Evolutionary conservation across 768 basidiomycete species (phyloP).

Genomic region (Podaxis carcinomalis): DNA sequence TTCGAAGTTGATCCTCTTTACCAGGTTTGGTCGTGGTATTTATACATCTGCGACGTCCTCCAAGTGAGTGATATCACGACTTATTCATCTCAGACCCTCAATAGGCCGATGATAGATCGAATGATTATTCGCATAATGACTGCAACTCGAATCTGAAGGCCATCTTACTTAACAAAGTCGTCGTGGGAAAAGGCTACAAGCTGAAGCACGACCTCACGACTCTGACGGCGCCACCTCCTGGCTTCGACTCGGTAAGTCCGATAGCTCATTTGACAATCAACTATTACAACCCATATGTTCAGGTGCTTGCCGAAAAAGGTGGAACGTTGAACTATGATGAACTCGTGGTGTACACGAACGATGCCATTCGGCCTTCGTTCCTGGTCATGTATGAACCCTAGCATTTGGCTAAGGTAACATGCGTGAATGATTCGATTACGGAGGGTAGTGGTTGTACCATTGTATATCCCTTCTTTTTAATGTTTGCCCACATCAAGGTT

Average conservation of each 20-base stretch:
- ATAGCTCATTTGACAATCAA: neutral
- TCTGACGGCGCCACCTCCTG: conserved; percentile 54
- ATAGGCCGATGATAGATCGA: conserved; percentile 35
- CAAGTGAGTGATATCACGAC: conserved; percentile 35
- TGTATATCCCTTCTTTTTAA: neutral
- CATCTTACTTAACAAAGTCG: conserved; percentile 70
- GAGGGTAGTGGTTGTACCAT: neutral
- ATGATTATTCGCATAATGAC: conserved; percentile 65
- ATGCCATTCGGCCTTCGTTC: conserved; percentile 70
- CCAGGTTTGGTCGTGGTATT: conserved; percentile 65
- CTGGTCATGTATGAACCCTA: conserved; percentile 64
- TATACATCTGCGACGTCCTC: conserved; percentile 80
- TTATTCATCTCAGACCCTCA: neutral
- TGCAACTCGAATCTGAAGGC: conserved; percentile 53
- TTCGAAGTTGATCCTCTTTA: neutral
- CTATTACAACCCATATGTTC: neutral
- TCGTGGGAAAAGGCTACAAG: conserved; percentile 69
- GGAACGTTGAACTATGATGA: conserved; percentile 70
- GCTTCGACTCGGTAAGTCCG: conserved; percentile 60
- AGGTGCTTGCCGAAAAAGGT: conserved; percentile 69
- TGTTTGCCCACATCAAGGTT: no score
- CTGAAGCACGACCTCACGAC: conserved; percentile 52
- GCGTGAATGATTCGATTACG: neutral
- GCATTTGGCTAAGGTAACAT: neutral
- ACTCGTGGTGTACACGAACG: conserved; percentile 64